Base-by-base conservation (phyloP, 352 stramenopile species). In the Pythium scleroteichum region DNA sequence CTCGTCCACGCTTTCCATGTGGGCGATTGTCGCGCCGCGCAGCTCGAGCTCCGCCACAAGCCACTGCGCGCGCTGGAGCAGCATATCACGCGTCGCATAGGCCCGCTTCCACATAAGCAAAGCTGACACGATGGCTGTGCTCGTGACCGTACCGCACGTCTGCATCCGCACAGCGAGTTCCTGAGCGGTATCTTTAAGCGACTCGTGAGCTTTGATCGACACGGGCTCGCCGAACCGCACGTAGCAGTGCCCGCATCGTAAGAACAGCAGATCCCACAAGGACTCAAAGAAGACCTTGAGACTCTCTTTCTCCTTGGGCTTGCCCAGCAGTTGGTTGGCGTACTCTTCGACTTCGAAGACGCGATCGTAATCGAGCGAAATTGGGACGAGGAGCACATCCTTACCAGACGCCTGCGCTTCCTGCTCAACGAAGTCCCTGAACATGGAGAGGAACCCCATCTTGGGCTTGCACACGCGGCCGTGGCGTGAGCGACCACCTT, bases 331-430 rank as follows among this genome's bases (percentile, higher is more conserved):
- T 57, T 97, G 85, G 55, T 91, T 88, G 3, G 83, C 82, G 58
- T 97, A 97, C 32, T 88, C 83, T 59, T 90, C 73, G 12, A 92
- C 85, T 66, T 97, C 88, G 58, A 92, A 90, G 8, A 94, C 83
- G 33, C 92, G 90, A 68, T 97, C 88, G 59, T 97, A 97, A 63
- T 96, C 88, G 13, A 97, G 69, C 13, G 87, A 89, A 29, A 97
- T 92, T 0, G 88, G 88, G 1, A 96, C 88, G 1, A 97, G 62
- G 58, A 94, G 58, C 1, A 95, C 66, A 9, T 75, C 33, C 26
- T 72, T 58, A 24, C 38, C 53, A 5, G 63, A 66, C 45, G 46
- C 73, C 40, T 5, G 39, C 4, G 64, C n/a, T 3, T 50, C 32
- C 7, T 62, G 50, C 20, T 84, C 74, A 13, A 79, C 67, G 52